Base-by-base conservation (phyloP, 495 filamentous ascomycete genomes). In the Clohesyomyces aquaticus region DNA sequence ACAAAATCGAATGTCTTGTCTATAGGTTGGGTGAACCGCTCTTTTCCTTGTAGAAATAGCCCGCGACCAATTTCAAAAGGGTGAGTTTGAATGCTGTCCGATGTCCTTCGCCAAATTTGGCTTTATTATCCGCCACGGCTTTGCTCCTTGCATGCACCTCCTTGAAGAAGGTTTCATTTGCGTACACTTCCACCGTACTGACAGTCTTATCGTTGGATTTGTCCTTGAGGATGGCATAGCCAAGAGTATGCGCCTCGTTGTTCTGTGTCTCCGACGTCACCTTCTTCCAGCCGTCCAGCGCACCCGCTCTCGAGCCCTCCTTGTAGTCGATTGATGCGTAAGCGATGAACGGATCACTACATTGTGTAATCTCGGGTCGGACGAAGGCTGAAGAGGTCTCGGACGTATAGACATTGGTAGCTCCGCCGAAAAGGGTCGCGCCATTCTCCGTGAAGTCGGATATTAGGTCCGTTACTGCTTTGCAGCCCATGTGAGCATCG, bases 251-350 rank as follows among this genome's bases (percentile, higher is more conserved):
- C 22, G 59, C 32, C 29, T 67, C 65, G 50, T 67, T 58, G 26
- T 58, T 58, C 23, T 67, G 35, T 9, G 51, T 63, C 45, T 45
- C 56, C 4, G 58, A 49, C 10, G 51, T 35, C 14, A 66, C 49
- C 10, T n/a, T 11, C 38, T 61, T 56, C 63, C 63, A 66, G n/a
- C 63, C 63, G 9, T 66, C 43, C 27, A 66, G 26, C 21, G 63
- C 63, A 21, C 50, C 27, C 3, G 2, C 47, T 46, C 52, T 28
- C 26, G 43, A 58, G 21, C 65, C 59, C 3, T 67, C 59, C 26
- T 67, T 63, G 47, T 66, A 66, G 25, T 56, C 59, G 46, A 67
- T 61, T 26, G 51, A 48, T 26, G 59, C 59, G 45, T 63, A 57
- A 2, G 25, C 21, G 22, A 66, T 61, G 27, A 54, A 66, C 1